Percentiles rank a stretch among this genome's conserved stretches.
phyloP scores from a whole-genome alignment of 2,329 filamentous ascomycete genomes.

The Byssothecium circinans region DNA sequence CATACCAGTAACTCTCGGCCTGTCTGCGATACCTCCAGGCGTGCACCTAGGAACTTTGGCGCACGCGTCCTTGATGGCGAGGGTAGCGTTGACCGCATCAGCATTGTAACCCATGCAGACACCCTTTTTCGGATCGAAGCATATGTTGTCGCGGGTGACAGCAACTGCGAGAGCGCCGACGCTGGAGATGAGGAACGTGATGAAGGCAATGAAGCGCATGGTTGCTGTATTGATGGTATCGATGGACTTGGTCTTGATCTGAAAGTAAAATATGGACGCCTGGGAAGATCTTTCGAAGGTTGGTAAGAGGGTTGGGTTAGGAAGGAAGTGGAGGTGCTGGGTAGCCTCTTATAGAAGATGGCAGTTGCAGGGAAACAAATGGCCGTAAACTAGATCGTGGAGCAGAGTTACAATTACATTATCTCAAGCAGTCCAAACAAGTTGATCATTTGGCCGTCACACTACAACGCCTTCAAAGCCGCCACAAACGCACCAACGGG shows the following conservation, averaged over 20 bases:
- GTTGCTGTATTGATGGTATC: neutral
- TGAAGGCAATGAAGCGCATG: conserved; percentile 4
- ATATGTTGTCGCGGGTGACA: neutral
- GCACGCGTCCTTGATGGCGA: conserved; percentile 8
- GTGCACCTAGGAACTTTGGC: conserved; percentile 5
- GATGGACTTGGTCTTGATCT: too few species aligned
- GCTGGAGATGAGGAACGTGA: conserved; percentile 1
- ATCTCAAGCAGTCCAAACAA: too few species aligned
- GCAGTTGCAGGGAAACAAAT: too few species aligned
- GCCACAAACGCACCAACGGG: too few species aligned
- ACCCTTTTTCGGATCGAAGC: conserved; percentile 1
- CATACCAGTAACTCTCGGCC: neutral
- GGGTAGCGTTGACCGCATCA: neutral
- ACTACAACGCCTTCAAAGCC: too few species aligned
- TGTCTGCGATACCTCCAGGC: neutral
- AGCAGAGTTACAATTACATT: too few species aligned
- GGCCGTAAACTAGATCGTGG: too few species aligned
- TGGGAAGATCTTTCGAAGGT: neutral
- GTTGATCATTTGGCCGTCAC: too few species aligned
- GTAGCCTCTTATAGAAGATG: too few species aligned
- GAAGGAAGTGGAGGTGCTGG: too few species aligned
- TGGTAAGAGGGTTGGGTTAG: too few species aligned
- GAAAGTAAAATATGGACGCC: neutral
- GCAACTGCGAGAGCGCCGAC: neutral
- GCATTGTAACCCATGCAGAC: conserved; percentile 5